phyloP scores from a whole-genome alignment of 805 yeast genomes.

The Saccharomyces eubayanus region DNA sequence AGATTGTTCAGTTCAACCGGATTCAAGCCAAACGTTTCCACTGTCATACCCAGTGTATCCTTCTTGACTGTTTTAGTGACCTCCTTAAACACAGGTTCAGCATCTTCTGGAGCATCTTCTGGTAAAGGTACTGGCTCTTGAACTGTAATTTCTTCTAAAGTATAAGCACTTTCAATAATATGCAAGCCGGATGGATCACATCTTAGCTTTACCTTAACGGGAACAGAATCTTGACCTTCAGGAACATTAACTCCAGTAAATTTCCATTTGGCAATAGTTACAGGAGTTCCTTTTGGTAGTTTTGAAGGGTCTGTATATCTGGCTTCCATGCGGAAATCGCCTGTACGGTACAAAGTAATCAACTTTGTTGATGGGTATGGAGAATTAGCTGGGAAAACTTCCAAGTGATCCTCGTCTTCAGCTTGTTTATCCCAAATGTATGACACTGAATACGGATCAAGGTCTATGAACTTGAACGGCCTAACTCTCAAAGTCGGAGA shows the following conservation, averaged over 20 bases:
- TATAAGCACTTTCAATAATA: conserved; percentile 88
- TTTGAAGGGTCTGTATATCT: conserved; percentile 67
- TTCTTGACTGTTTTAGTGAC: conserved; percentile 93
- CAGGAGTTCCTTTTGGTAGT: conserved; percentile 60
- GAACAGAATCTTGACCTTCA: conserved; percentile 68
- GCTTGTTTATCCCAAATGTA: conserved; percentile 91
- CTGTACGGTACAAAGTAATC: conserved; percentile 85
- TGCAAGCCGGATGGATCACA: conserved; percentile 95
- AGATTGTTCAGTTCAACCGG: conserved; percentile 46
- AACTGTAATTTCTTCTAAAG: conserved; percentile 82
- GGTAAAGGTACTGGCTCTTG: conserved; percentile 72
- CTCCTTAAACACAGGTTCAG: conserved; percentile 76
- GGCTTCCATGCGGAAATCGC: conserved; percentile 81
- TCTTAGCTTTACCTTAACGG: conserved; percentile 89
- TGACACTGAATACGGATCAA: conserved; percentile 84
- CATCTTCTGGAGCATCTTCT: conserved; percentile 44
- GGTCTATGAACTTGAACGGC: conserved; percentile 96
- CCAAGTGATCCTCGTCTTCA: conserved; percentile 85
- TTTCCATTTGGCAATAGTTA: conserved; percentile 74
- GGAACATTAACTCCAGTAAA: conserved; percentile 75
- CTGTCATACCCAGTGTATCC: conserved; percentile 59
- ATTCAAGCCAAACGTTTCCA: conserved; percentile 55
- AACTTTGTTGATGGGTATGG: conserved; percentile 90
- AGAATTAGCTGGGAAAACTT: conserved; percentile 94
- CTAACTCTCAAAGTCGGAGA: conserved; percentile 98